Percentiles rank a stretch among this genome's conserved stretches.
phyloP scores from a whole-genome alignment of 345 rosid genomes.

The Hypericum perforatum region DNA sequence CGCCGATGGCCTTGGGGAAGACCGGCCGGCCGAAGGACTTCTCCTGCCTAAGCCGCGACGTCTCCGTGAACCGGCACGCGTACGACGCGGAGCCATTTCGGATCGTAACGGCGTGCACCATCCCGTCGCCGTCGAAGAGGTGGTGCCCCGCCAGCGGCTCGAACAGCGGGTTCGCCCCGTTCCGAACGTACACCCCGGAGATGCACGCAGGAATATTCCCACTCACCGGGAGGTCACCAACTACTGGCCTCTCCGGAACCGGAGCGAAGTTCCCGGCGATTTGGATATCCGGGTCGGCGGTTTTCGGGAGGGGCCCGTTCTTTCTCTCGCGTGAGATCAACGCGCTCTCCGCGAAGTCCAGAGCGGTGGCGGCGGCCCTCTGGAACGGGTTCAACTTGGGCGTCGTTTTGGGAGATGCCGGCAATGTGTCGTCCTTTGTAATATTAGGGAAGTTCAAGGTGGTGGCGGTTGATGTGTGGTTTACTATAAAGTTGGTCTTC shows the following conservation, averaged over 20 bases:
- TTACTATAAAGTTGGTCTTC: no score
- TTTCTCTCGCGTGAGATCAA: slow-evolving; percentile 51
- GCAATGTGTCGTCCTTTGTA: slow-evolving; percentile 18
- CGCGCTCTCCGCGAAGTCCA: slow-evolving; percentile 57
- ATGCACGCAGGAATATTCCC: slow-evolving; percentile 76
- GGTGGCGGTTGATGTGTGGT: slow-evolving; percentile 1
- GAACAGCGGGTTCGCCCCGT: slow-evolving; percentile 90
- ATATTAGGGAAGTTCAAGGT: slow-evolving; percentile 17
- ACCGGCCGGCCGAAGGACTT: slow-evolving; percentile 24
- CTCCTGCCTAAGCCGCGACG: slow-evolving; percentile 18
- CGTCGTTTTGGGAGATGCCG: slow-evolving; percentile 14
- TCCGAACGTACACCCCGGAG: slow-evolving; percentile 74
- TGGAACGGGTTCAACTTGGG: slow-evolving; percentile 53
- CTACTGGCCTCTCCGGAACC: slow-evolving; percentile 61
- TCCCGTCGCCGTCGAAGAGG: slow-evolving; percentile 91
- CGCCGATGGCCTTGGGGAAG: slow-evolving; percentile 89
- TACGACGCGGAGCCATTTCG: slow-evolving; percentile 54
- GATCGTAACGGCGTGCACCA: slow-evolving; percentile 76
- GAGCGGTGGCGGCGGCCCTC: slow-evolving; percentile 50
- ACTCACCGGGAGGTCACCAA: slow-evolving; percentile 33
- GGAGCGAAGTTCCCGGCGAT: slow-evolving; percentile 88
- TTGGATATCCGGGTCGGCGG: slow-evolving; percentile 74
- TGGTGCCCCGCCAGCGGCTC: slow-evolving; percentile 89
- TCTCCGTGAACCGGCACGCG: slow-evolving; percentile 80
- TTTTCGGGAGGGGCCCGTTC: slow-evolving; percentile 54